A percentile compares a stretch with the other conserved stretches of the same genome.
Evolutionary conservation across 257 asterid genomes (phyloP).

Genomic region (Lithospermum erythrorhizon): DNA sequence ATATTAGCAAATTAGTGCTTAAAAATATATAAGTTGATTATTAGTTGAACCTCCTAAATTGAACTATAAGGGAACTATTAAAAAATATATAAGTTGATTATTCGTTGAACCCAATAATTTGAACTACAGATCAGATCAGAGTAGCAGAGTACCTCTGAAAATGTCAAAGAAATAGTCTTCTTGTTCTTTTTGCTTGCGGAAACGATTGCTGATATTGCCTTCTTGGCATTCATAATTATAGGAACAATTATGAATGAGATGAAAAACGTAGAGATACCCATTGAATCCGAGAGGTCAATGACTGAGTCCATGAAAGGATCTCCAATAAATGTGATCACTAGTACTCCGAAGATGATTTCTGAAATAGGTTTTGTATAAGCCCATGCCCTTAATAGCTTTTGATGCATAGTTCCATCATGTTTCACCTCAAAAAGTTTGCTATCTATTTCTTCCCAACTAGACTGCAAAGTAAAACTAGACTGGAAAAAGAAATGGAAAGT

Average conservation of each 20-base stretch:
- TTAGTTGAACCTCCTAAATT: no score
- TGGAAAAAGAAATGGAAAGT: no score
- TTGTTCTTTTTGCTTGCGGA: slow-evolving; percentile 44
- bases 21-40: no score
- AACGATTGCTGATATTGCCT: slow-evolving; percentile 31
- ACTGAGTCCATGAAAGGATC: slow-evolving; percentile 41
- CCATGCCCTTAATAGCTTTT: slow-evolving; percentile 15
- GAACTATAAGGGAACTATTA: no score
- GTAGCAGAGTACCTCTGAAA: slow-evolving; percentile 50
- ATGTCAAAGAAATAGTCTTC: slow-evolving; percentile 52
- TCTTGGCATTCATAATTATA: slow-evolving; percentile 40
- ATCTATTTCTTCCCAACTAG: slow-evolving; percentile 30
- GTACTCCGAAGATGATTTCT: slow-evolving; percentile 36
- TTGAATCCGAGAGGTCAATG: slow-evolving; percentile 28
- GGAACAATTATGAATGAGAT: slow-evolving; percentile 51
- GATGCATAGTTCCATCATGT: slow-evolving; percentile 10
- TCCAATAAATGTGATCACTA: slow-evolving; percentile 33
- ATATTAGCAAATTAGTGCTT: no score
- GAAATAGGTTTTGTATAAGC: slow-evolving; percentile 18
- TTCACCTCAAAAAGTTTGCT: slow-evolving; percentile 18
- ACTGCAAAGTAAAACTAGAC: slow-evolving; percentile 12
- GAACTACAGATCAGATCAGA: no score
- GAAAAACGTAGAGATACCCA: slow-evolving; percentile 37
- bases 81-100: no score
- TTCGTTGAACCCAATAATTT: no score